These are phyloP conservation scores for Pyricularia grisea DNA, from an alignment of 2,329 filamentous ascomycete species.

Conservation along the genomic window DNA sequence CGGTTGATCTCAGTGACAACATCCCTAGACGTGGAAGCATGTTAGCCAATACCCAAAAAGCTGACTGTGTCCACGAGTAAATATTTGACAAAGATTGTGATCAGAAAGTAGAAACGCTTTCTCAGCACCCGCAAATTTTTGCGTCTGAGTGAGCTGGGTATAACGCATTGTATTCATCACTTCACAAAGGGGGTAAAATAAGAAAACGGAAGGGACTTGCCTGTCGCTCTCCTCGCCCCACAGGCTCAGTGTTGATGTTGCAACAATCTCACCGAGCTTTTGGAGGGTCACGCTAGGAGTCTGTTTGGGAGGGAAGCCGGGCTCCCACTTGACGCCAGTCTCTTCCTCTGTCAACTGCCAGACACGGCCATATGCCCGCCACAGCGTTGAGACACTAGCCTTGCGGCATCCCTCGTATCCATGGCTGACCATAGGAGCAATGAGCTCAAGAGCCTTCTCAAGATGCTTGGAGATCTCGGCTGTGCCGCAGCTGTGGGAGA, in stretches of 20 bases:
- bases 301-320: constrained; percentile 75
- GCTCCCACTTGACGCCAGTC: constrained; percentile 73
- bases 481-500: constrained; percentile 73
- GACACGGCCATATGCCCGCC: constrained; percentile 86
- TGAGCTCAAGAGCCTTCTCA: constrained; percentile 75
- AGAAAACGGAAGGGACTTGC: constrained; percentile 49
- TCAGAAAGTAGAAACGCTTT: constrained; percentile 59
- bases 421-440: constrained; percentile 77
- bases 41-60: constrained; percentile 27
- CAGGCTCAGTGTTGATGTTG: constrained; percentile 72
- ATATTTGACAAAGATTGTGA: constrained; percentile 5
- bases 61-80: not conserved
- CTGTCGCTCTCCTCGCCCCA: constrained; percentile 90
- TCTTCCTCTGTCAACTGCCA: constrained; percentile 80
- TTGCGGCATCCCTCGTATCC: constrained; percentile 89
- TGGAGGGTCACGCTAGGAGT: constrained; percentile 70
- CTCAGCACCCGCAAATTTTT: constrained; percentile 74
- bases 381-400: constrained; percentile 81
- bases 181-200: constrained; percentile 11
- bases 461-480: constrained; percentile 71
- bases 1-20: constrained; percentile 94
- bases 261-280: constrained; percentile 78
- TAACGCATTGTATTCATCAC: constrained; percentile 91
- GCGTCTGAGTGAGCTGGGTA: constrained; percentile 99
- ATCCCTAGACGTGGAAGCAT: constrained; percentile 40